These are phyloP conservation scores for Trichoderma parareesei DNA, from an alignment of 495 filamentous ascomycete genomes.

Conservation along the genomic window DNA sequence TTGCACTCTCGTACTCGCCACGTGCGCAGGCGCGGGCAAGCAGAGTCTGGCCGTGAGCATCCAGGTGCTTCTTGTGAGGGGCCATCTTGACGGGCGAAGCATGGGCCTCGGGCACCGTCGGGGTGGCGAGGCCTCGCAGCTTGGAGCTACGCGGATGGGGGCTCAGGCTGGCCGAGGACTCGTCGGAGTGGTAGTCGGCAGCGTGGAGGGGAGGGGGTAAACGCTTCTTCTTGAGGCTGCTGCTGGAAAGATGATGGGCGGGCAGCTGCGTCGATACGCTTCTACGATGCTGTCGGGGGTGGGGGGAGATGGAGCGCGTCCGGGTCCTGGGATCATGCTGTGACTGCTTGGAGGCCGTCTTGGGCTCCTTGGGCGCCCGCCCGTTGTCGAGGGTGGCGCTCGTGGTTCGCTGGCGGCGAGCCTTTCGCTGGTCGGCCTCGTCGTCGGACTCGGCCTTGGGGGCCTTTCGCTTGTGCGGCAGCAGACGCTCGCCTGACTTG, in stretches of 20 bases:
- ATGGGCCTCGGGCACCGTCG: conserved; percentile 42
- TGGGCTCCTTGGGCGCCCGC: conserved; percentile 13
- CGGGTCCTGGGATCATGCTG: conserved; percentile 25
- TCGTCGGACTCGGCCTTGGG: conserved; percentile 40
- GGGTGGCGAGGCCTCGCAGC: conserved; percentile 54
- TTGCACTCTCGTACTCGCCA: conserved; percentile 63
- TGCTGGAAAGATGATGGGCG: conserved; percentile 41
- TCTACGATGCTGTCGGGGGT: conserved; percentile 49
- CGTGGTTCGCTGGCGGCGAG: conserved; percentile 39
- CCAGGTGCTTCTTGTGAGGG: conserved; percentile 69
- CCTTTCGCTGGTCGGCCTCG: conserved; percentile 38
- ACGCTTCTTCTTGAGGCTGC: conserved; percentile 48
- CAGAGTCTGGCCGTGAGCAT: conserved; percentile 76
- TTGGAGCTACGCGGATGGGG: conserved; percentile 60
- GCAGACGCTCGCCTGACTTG: conserved; percentile 29
- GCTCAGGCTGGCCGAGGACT: conserved; percentile 65
- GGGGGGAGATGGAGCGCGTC: conserved; percentile 56
- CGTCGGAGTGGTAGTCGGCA: conserved; percentile 62
- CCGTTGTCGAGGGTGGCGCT: conserved; percentile 33
- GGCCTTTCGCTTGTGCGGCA: conserved; percentile 38
- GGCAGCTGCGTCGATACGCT: conserved; percentile 56
- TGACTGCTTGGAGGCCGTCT: neutral
- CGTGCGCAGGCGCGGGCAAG: conserved; percentile 77
- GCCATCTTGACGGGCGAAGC: conserved; percentile 61
- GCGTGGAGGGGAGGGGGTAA: conserved; percentile 49